Conservation (phyloP, 1,284 basidiomycete species). For the Trichosporon asahii region DNA sequence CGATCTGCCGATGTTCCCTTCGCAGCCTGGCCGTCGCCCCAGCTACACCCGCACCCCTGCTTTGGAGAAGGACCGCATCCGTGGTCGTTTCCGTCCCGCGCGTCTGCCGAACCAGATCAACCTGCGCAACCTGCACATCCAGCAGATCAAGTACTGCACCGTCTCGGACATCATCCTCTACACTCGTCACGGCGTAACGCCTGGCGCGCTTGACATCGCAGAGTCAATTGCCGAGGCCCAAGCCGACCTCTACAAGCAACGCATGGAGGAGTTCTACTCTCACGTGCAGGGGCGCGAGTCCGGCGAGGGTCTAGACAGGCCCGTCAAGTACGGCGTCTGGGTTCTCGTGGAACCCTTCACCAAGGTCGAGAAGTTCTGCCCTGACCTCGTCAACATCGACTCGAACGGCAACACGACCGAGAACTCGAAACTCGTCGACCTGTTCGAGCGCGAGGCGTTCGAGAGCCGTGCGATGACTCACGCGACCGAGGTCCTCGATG, state of each 20-base stretch:
- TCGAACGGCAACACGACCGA: slow-evolving; percentile 48
- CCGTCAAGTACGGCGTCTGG: slow-evolving; percentile 79
- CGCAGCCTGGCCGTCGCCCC: slow-evolving; percentile 18
- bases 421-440: slow-evolving; percentile 53
- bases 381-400: slow-evolving; percentile 57
- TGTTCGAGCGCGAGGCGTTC: slow-evolving; percentile 52
- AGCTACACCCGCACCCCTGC: slow-evolving; percentile 14
- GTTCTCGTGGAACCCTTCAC: slow-evolving; percentile 65
- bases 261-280: slow-evolving; percentile 44
- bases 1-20: slow-evolving; percentile 37
- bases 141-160: slow-evolving; percentile 73
- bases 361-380: slow-evolving; percentile 55
- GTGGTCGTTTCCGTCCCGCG: slow-evolving; percentile 38
- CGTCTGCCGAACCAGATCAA: slow-evolving; percentile 49
- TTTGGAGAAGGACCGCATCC: neutral
- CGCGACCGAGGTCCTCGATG: slow-evolving; percentile 69
- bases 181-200: slow-evolving; percentile 57
- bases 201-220: slow-evolving; percentile 56
- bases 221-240: slow-evolving; percentile 48
- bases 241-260: slow-evolving; percentile 42
- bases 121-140: slow-evolving; percentile 51
- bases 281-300: slow-evolving; percentile 23
- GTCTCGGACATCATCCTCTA: slow-evolving; percentile 86
- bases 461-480: slow-evolving; percentile 58
- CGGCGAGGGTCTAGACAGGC: slow-evolving; percentile 45